Percentiles rank a stretch among this genome's conserved stretches.
These are phyloP conservation scores for Sarcocystis neurona DNA, from an alignment of 169 alveolate genomes.

Conservation along the genomic window DNA sequence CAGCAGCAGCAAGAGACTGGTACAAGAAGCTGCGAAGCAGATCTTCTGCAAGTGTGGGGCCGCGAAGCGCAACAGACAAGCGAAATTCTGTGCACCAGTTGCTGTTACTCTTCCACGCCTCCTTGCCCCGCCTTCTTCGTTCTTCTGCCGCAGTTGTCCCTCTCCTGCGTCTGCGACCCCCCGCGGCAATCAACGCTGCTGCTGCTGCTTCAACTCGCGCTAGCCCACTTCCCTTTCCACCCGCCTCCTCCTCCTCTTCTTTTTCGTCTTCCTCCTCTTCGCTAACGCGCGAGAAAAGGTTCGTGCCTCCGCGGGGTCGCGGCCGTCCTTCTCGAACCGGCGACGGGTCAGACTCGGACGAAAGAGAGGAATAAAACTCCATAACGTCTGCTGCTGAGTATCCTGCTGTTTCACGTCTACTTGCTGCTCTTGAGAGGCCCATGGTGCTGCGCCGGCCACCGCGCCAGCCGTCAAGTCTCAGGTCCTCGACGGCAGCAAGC, in stretches of 20 bases:
- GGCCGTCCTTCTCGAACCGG: background rate
- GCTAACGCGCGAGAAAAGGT: background rate
- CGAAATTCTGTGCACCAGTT: background rate
- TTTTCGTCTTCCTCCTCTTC: background rate
- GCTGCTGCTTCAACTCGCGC: background rate
- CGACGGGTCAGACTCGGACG: background rate
- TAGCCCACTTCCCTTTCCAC: background rate
- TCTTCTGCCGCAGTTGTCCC: background rate
- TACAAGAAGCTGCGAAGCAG: slow-evolving; percentile 48
- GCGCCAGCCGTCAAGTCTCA: too few species aligned
- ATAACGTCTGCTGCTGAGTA: too few species aligned
- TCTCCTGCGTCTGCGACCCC: background rate
- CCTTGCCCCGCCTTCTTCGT: background rate
- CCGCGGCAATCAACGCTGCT: background rate
- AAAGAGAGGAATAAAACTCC: too few species aligned
- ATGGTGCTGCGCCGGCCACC: too few species aligned
- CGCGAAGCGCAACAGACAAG: slow-evolving; percentile 22
- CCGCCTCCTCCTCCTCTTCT: background rate
- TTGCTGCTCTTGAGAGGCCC: too few species aligned
- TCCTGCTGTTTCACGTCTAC: too few species aligned
- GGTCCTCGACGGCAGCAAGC: too few species aligned
- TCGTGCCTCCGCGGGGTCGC: background rate
- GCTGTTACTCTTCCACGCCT: background rate
- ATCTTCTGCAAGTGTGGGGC: slow-evolving; percentile 50
- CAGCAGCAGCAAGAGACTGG: slow-evolving; percentile 51